These are phyloP conservation scores for Trichoderma atroviride DNA, from an alignment of 2,329 filamentous ascomycete species.

Conservation along the genomic window DNA sequence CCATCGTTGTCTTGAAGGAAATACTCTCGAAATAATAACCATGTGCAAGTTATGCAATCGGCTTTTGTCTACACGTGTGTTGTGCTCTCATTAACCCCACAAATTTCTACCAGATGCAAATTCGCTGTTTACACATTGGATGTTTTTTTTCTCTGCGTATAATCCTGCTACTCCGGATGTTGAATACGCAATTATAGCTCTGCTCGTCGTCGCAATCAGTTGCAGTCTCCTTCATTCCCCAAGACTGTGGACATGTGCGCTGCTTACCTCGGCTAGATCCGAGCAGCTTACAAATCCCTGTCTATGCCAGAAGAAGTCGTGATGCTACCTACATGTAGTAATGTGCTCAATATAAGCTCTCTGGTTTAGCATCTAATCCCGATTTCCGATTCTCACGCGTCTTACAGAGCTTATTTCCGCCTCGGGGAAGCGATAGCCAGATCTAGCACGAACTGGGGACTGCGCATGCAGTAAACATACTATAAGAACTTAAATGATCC, in stretches of 20 bases:
- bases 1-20: too few species aligned
- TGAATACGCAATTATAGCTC: neutral
- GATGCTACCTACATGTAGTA: neutral
- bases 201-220: neutral
- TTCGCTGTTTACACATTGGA: neutral
- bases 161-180: neutral
- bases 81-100: too few species aligned
- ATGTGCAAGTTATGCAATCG: too few species aligned
- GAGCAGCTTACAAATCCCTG: neutral
- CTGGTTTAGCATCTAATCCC: neutral
- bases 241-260: neutral
- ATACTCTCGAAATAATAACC: too few species aligned
- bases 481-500: neutral
- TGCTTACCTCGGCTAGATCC: neutral
- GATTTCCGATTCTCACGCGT: neutral
- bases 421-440: neutral
- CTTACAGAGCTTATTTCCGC: neutral
- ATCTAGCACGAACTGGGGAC: neutral
- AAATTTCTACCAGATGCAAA: neutral
- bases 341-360: neutral
- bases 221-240: neutral
- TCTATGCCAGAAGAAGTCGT: neutral
- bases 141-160: neutral
- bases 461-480: neutral
- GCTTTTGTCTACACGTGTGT: too few species aligned